Evolutionary conservation across 345 rosid genomes (phyloP).

Genomic region (Rhodamnia argentea): DNA sequence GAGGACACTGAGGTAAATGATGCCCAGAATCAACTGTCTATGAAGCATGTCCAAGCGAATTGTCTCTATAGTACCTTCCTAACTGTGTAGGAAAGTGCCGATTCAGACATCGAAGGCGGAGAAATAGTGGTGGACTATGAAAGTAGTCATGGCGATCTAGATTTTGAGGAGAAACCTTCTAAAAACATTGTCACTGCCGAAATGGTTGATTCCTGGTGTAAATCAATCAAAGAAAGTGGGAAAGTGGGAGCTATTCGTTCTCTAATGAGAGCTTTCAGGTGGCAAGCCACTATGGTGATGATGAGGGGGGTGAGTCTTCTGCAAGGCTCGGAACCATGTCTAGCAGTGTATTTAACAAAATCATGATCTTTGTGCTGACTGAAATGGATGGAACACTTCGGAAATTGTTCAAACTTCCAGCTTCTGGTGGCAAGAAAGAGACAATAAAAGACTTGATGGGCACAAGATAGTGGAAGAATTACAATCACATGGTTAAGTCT

Average conservation of each 20-base stretch:
- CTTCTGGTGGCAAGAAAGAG: conserved; percentile 81
- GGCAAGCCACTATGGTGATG: conserved; percentile 97
- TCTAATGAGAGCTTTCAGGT: conserved; percentile 82
- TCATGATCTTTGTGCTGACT: conserved; percentile 63
- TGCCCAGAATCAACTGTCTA: not conserved
- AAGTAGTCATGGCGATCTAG: conserved; percentile 9
- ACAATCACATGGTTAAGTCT: conserved; percentile 79
- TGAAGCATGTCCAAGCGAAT: not conserved
- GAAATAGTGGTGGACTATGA: conserved; percentile 27
- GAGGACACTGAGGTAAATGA: conserved; percentile 58
- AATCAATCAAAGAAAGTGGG: conserved; percentile 37
- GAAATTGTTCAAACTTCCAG: conserved; percentile 56
- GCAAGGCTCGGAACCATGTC: conserved; percentile 62
- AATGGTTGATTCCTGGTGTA: conserved; percentile 81
- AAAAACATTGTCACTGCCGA: conserved; percentile 45
- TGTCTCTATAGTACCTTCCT: not conserved
- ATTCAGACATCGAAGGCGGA: conserved; percentile 34
- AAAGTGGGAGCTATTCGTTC: conserved; percentile 63
- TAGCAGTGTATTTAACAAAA: conserved; percentile 74
- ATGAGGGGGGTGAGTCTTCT: conserved; percentile 55
- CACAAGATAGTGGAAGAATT: conserved; percentile 77
- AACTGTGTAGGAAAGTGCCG: conserved; percentile 41
- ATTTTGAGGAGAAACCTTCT: conserved; percentile 31
- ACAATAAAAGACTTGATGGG: conserved; percentile 38
- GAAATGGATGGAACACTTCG: conserved; percentile 89